Base-by-base conservation (phyloP, 345 rosid genomes). In the Salix exigua region DNA sequence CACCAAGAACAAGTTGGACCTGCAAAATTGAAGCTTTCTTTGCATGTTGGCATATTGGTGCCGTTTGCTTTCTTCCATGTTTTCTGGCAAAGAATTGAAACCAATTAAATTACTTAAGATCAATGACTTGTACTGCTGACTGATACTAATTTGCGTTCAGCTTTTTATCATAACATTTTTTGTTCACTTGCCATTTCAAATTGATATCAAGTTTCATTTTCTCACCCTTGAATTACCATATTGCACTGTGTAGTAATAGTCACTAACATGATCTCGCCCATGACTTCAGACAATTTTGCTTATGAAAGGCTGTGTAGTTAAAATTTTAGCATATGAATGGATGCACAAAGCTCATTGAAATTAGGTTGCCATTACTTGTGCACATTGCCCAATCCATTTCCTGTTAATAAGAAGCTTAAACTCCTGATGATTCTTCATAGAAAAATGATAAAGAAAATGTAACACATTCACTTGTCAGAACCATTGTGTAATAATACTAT, bases 31-130 rank as follows among this genome's bases (percentile, higher is more conserved):
- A 23, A 58, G 19, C 5, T 6, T 38, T 18, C 16, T 46, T 65
- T 44, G 61, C 13, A 42, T 64, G 66, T 53, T 75, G 16, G 55
- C 19, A 53, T 38, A 51, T 68, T 55, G 55, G 35, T 55, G 78
- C 37, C 42, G 23, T 23, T 11, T 51, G 16, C 68, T 40, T 67
- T 18, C 55, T 73, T 62, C 40, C 38, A 3, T 62, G 17, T 73
- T 66, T 68, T 51, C 16, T 68, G 66, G 18, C 3, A 21, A 31
- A 30, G 10, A 73, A 60, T 48, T 11, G 28, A 46, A 46, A 65
- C 8, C 31, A 31, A 2, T 73, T 21, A 23, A n/a, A 13, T 21
- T 9, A 61, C 8, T 25, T 73, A 13, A 35, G 38, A 37, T 67
- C 17, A 12, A 53, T 67, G 28, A 66, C 58, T 66, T 26, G 19